phyloP scores from a whole-genome alignment of 345 rosid species.

The Durio zibethinus region DNA sequence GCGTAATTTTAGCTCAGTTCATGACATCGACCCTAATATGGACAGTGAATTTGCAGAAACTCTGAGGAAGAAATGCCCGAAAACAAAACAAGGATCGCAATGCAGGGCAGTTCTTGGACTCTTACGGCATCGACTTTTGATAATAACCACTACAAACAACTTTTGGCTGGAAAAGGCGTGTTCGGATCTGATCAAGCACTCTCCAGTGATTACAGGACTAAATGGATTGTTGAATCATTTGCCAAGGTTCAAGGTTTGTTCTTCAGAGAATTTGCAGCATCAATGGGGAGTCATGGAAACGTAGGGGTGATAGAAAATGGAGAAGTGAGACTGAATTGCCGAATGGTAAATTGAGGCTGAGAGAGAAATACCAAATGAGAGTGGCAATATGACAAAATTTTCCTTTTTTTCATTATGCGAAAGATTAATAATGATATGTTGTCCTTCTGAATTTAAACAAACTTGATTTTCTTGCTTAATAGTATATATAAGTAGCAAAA shows the following conservation, averaged over 20 bases:
- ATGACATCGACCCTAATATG: conserved; percentile 63
- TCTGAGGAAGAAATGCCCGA: conserved; percentile 47
- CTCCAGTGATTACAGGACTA: conserved; percentile 46
- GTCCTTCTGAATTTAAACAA: neutral
- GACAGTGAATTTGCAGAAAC: conserved; percentile 38
- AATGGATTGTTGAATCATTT: conserved; percentile 57
- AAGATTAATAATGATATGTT: neutral
- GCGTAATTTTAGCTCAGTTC: conserved; percentile 51
- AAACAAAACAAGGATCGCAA: conserved; percentile 40
- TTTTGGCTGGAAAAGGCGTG: conserved; percentile 52
- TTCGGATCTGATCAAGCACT: conserved; percentile 68
- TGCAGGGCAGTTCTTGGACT: conserved; percentile 69
- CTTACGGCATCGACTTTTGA: conserved; percentile 54
- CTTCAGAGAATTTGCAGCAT: conserved; percentile 58
- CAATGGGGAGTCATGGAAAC: conserved; percentile 77
- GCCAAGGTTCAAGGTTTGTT: conserved; percentile 57
- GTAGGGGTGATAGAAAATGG: conserved; percentile 56
- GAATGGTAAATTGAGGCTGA: conserved; percentile 39
- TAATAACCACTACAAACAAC: conserved; percentile 61
- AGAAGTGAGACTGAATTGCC: conserved; percentile 61
- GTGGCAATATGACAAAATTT: neutral
- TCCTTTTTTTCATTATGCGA: neutral
- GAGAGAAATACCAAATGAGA: neutral
- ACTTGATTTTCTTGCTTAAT: neutral
- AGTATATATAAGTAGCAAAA: neutral